Base-by-base conservation (phyloP, 805 yeast genomes). In the Zygosaccharomyces gambellarensis region DNA sequence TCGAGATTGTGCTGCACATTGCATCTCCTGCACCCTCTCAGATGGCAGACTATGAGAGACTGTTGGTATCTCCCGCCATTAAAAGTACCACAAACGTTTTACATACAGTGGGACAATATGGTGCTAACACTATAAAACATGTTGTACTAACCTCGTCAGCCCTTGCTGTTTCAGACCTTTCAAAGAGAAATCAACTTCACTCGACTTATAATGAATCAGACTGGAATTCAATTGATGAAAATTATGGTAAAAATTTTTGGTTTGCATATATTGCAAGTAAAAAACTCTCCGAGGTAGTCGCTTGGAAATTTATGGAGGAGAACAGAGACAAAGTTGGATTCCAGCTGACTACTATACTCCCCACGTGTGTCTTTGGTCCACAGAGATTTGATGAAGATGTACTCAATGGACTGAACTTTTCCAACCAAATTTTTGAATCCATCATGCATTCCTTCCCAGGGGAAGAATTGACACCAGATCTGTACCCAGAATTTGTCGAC, bases 71-170 rank as follows among this genome's bases (percentile, higher is more conserved):
- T 28, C 85, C 85, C 3, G 40, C 27, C 17, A 11, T 38, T 11
- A 19, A 19, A 9, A 21, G 11, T 34, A 34, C 38, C 12, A 11
- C 19, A n/a, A 12, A 12, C 4, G 38, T 34, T 34, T 21, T 34
- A 10, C 19, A 11, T 10, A n/a, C 17, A 34, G 19, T 34, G 14
- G 9, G 22, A 10, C 10, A 21, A n/a, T n/a, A 64, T 53, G 78
- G 76, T 12, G 71, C 76, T 5, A 67, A 72, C 47, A 48, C 52
- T 34, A 71, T 76, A 31, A 70, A 71, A 43, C 69, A 72, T 40
- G 74, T 80, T 29, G 81, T 81, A 8, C 54, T 78, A n/a, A 80
- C 84, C 1, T 79, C 81, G 1, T 78, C 83, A 0, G 69, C 67
- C 59, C 82, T 82, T 22, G 79, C 86, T 1, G 63, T 79, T 36